Base-by-base conservation (phyloP, 495 filamentous ascomycete species). In the Darksidea phi region DNA sequence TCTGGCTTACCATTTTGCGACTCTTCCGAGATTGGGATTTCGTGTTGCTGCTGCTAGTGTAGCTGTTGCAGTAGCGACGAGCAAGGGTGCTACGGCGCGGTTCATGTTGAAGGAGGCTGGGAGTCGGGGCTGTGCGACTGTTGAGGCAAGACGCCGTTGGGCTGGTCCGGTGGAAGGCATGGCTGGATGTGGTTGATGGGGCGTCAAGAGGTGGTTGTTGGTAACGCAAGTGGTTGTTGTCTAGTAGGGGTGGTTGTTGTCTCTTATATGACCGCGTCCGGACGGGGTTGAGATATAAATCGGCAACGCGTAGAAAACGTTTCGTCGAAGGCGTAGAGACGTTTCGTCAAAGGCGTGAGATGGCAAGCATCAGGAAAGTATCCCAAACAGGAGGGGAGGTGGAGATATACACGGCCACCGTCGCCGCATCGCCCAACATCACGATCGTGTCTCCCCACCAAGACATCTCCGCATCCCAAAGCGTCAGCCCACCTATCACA, bases 401-500 rank as follows among this genome's bases (percentile, higher is more conserved):
- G 15, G 18, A 43, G 41, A 43, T n/a, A 43, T 43, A 43, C 18
- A 43, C 41, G 18, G 5, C 41, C 3, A 15, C 41, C 41, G 41
- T n/a, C 13, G 41, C 41, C 15, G 41, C 15, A 20, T 6, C 15
- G 41, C 41, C 13, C 41, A 43, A 13, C 15, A 15, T 43, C 41
- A 43, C 41, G 41, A 43, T 4, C 41, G 18, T 43, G 41, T 43
- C 41, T 43, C 41, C 41, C 41, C 41, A 43, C 41, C 41, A 20
- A 15, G 18, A 6, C 41, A 43, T 43, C 41, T 43, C 41, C 41
- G 41, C 41, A 20, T n/a, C 41, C 15, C 41, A 43, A 20, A 43
- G 41, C 18, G 41, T 43, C 41, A 43, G 41, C 41, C 41, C 41
- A 43, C 41, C 15, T n/a, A 43, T 43, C 41, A 43, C 41, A 43